Evolutionary conservation across 495 filamentous ascomycete species (phyloP).

Genomic region (Penicillium waksmanii): DNA sequence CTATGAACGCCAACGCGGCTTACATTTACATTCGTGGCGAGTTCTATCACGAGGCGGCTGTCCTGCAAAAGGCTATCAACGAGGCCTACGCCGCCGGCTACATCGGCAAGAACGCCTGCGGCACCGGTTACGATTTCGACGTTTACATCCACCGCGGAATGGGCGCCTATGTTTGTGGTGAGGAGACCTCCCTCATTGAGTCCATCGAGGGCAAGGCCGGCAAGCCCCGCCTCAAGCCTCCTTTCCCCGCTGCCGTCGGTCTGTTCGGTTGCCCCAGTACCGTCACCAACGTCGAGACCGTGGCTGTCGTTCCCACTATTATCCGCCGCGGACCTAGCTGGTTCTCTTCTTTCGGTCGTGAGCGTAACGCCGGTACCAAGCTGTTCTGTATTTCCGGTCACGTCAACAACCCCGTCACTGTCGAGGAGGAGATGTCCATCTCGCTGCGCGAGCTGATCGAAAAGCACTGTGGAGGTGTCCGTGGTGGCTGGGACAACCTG

Average conservation of each 20-base stretch:
- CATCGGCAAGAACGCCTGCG: conserved; percentile 97
- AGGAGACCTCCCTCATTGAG: conserved; percentile 97
- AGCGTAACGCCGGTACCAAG: conserved; percentile 95
- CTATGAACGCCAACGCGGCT: conserved; percentile 96
- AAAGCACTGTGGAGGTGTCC: conserved; percentile 94
- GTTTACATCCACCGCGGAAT: conserved; percentile 95
- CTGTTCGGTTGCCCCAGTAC: conserved; percentile 97
- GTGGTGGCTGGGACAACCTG: conserved; percentile 97
- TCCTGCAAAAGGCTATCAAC: conserved; percentile 93
- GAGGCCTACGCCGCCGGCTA: conserved; percentile 93
- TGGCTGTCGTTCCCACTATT: conserved; percentile 95
- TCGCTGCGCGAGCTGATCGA: conserved; percentile 93
- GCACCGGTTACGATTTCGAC: conserved; percentile 96
- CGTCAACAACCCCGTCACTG: conserved; percentile 97
- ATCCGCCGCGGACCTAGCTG: conserved; percentile 88
- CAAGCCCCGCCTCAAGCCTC: conserved; percentile 97
- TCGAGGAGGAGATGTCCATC: conserved; percentile 99
- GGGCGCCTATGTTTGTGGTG: conserved; percentile 96
- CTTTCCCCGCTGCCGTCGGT: conserved; percentile 96
- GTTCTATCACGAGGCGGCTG: conserved; percentile 95
- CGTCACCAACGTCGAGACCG: conserved; percentile 96
- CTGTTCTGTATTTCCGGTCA: conserved; percentile 98
- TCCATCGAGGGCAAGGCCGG: conserved; percentile 97
- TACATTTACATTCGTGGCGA: conserved; percentile 99
- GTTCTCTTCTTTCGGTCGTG: conserved; percentile 92